Percentiles rank a stretch among this genome's conserved stretches.
These are phyloP conservation scores for Glonium stellatum DNA, from an alignment of 495 filamentous ascomycete species.

Conservation along the genomic window DNA sequence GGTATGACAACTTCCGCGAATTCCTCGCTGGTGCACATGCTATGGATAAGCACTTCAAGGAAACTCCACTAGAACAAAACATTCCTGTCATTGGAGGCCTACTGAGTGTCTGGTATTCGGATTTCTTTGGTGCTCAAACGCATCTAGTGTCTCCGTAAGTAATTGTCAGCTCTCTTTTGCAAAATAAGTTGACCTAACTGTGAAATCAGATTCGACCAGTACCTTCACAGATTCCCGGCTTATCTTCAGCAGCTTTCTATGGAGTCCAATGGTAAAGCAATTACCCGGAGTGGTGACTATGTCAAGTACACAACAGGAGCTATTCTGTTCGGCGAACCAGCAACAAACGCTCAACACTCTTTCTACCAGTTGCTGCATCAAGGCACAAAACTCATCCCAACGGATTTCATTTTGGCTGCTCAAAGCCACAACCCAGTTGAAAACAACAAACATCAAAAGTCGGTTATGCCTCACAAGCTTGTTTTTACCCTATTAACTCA, in stretches of 20 bases:
- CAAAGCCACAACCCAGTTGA: conserved; percentile 95
- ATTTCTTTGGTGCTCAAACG: conserved; percentile 97
- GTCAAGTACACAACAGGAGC: conserved; percentile 96
- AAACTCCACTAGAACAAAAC: conserved; percentile 85
- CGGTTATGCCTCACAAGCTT: conserved; percentile 14
- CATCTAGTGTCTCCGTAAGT: conserved; percentile 85
- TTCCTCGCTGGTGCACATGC: conserved; percentile 93
- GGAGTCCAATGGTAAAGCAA: conserved; percentile 98
- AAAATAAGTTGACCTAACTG: conserved; percentile 2
- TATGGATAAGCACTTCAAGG: conserved; percentile 97
- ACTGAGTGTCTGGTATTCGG: conserved; percentile 94
- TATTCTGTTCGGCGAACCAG: conserved; percentile 94
- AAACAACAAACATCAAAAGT: conserved; percentile 87
- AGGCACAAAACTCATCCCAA: conserved; percentile 96
- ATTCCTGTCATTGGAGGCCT: conserved; percentile 89
- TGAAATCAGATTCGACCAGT: conserved; percentile 78
- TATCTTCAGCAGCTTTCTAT: conserved; percentile 99
- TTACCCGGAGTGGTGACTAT: conserved; percentile 81
- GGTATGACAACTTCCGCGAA: conserved; percentile 93
- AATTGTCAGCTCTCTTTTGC: neutral
- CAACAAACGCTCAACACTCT: conserved; percentile 98
- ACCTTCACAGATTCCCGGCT: conserved; percentile 96
- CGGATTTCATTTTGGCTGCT: conserved; percentile 93
- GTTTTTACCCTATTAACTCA: conserved; percentile 5
- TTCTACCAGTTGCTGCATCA: conserved; percentile 99